Percentiles rank a stretch among this genome's conserved stretches.
Conservation (phyloP, 176 grass and related monocot genomes). For the Panicum miliaceum region DNA sequence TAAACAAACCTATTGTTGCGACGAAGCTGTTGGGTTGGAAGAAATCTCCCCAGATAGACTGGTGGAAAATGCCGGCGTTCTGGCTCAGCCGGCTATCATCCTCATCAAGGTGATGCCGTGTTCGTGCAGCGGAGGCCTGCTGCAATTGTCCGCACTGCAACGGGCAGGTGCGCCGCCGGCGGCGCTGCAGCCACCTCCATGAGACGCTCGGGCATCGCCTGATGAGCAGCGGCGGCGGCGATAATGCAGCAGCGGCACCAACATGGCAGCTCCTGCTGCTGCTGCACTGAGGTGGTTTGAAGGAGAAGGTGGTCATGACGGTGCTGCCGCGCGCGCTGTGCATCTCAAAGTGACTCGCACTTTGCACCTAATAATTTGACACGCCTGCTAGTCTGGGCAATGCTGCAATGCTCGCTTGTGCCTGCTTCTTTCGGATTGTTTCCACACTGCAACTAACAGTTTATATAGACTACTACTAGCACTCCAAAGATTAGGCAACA, state of each 20-base stretch:
- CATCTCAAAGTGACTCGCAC: not conserved
- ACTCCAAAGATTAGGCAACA: too few relatives aligned
- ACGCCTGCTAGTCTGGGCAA: too few relatives aligned
- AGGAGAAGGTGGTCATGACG: not conserved
- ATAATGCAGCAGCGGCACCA: not conserved
- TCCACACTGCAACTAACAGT: too few relatives aligned
- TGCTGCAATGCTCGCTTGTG: too few relatives aligned
- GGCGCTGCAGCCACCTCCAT: not conserved
- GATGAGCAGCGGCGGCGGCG: too few relatives aligned
- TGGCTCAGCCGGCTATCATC: not conserved
- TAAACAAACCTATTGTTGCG: not conserved
- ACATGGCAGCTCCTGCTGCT: not conserved
- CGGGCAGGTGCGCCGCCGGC: too few relatives aligned
- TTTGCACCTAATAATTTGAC: not conserved
- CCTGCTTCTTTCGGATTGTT: too few relatives aligned
- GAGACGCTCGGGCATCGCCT: not conserved
- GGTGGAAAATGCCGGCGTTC: constrained; percentile 1
- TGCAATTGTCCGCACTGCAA: not conserved
- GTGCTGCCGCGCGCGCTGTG: not conserved
- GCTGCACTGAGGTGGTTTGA: not conserved
- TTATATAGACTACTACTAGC: too few relatives aligned
- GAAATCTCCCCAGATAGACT: constrained; percentile 38
- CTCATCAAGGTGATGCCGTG: not conserved
- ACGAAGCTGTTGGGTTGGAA: constrained; percentile 2
- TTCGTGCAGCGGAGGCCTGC: not conserved